phyloP scores from a whole-genome alignment of 345 rosid species.

The Firmiana major region DNA sequence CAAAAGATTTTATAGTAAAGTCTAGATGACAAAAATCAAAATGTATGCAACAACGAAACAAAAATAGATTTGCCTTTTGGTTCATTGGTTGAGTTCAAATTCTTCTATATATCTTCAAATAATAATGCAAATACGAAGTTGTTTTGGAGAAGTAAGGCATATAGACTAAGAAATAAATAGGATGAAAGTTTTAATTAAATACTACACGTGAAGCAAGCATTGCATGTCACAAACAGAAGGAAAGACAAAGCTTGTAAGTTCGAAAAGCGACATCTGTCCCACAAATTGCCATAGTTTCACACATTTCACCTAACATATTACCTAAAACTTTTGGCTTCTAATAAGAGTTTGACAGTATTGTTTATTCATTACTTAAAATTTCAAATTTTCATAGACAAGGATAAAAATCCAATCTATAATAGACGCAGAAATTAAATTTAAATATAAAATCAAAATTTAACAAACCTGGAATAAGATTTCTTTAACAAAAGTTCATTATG shows the following conservation, averaged over 20 bases:
- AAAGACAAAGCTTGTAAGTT: constrained; percentile 21
- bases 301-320: constrained; percentile 31
- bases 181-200: neutral
- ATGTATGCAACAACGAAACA: too few relatives aligned
- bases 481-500: too few relatives aligned
- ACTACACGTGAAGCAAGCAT: neutral
- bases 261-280: constrained; percentile 30
- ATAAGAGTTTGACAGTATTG: neutral
- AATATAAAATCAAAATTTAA: too few relatives aligned
- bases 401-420: too few relatives aligned
- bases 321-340: constrained; percentile 34
- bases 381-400: neutral
- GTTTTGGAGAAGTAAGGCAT: neutral
- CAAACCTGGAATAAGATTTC: too few relatives aligned
- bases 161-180: too few relatives aligned
- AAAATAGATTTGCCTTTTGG: too few relatives aligned
- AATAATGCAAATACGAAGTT: neutral
- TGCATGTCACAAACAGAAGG: too few relatives aligned
- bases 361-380: neutral
- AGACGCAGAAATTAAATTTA: too few relatives aligned
- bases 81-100: neutral
- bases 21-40: too few relatives aligned
- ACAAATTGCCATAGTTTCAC: neutral
- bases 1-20: too few relatives aligned
- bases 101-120: neutral